Conservation (phyloP, 1,284 basidiomycete genomes). For the Apiotrichum siamense region DNA sequence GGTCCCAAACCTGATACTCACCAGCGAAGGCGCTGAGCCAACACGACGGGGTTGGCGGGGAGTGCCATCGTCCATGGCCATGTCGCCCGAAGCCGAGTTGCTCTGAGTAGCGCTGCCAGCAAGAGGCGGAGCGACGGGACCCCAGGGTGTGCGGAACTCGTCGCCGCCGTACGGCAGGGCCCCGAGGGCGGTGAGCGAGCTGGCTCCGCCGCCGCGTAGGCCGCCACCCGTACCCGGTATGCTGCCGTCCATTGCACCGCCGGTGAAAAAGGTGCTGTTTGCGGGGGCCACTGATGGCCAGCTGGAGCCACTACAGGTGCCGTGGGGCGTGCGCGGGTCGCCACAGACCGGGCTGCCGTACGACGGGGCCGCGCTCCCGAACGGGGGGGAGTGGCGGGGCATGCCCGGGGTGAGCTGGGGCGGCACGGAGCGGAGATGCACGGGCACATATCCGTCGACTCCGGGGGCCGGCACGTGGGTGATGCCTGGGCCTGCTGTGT, state of each 20-base stretch:
- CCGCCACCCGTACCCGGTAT: too few species aligned
- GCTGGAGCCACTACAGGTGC: neutral
- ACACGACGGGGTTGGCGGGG: neutral
- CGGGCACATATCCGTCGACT: constrained; percentile 7
- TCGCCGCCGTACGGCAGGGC: neutral
- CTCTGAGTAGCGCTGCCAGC: neutral
- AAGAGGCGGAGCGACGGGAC: neutral
- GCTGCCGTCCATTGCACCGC: neutral
- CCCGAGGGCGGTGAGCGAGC: too few species aligned
- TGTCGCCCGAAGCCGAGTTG: too few species aligned
- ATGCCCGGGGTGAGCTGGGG: neutral
- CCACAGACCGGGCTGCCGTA: too few species aligned
- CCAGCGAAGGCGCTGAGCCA: neutral
- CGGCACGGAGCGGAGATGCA: neutral
- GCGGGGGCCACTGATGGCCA: neutral
- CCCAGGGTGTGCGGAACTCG: neutral
- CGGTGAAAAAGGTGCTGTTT: neutral
- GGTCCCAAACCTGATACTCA: neutral
- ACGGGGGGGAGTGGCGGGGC: neutral
- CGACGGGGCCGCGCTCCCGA: neutral
- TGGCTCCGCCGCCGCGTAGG: too few species aligned
- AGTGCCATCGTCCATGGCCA: neutral
- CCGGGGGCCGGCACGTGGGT: neutral
- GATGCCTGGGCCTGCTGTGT: too few species aligned
- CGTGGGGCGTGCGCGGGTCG: neutral